These are phyloP conservation scores for Podila clonocystis DNA, from an alignment of 192 early-diverging fungal species.

Conservation along the genomic window DNA sequence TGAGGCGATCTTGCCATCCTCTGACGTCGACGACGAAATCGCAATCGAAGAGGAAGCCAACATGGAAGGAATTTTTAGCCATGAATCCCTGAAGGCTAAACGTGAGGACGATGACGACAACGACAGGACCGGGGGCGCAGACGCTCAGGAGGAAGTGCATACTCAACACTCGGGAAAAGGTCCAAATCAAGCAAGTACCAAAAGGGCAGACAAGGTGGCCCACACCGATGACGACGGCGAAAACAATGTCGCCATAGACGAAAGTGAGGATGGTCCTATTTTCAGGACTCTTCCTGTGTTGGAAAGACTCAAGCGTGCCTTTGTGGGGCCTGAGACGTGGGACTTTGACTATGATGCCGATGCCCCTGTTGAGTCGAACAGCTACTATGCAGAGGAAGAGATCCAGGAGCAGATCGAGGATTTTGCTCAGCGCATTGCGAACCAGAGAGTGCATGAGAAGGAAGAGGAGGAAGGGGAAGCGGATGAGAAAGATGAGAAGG, in stretches of 20 bases:
- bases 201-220: neutral
- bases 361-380: neutral
- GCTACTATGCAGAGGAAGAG: neutral
- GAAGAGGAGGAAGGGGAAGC: neutral
- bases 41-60: neutral
- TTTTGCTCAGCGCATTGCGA: neutral
- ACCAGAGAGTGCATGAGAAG: neutral
- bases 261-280: neutral
- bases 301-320: neutral
- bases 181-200: too few species aligned
- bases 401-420: neutral
- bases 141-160: neutral
- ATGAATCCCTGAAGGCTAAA: neutral
- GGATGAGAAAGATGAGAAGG: neutral
- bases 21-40: neutral
- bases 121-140: neutral
- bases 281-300: conserved; percentile 7
- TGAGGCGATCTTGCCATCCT: neutral
- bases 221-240: neutral
- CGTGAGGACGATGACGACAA: neutral
- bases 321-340: neutral
- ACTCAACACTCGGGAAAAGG: neutral
- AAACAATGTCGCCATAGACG: too few species aligned
- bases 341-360: neutral
- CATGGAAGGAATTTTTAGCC: neutral